Percentiles rank a stretch among this genome's conserved stretches.
These are phyloP conservation scores for Candida piceae DNA, from an alignment of 805 yeast species.

Conservation along the genomic window DNA sequence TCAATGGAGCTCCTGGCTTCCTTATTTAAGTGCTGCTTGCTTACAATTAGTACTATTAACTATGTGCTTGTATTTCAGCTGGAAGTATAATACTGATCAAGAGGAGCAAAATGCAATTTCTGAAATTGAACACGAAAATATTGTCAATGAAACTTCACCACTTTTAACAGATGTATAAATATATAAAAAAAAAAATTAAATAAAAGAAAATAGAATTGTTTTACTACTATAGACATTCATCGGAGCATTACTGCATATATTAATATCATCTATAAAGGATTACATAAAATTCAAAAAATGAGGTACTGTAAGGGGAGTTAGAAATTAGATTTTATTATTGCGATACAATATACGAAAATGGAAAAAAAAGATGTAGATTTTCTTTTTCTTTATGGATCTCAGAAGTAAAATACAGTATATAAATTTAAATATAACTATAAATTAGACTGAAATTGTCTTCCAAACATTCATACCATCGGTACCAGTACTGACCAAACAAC, in stretches of 20 bases:
- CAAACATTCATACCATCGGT: slow-evolving; percentile 91
- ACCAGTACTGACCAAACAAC: slow-evolving; percentile 90
- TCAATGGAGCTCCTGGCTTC: slow-evolving; percentile 83
- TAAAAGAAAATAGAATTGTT: too few species aligned
- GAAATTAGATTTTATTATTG: too few species aligned
- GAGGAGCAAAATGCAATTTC: slow-evolving; percentile 20
- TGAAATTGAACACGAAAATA: slow-evolving; percentile 14
- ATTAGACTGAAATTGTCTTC: slow-evolving; percentile 93
- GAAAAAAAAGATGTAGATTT: too few species aligned
- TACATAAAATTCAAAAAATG: too few species aligned
- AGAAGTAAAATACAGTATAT: too few species aligned
- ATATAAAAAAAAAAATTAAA: neutral
- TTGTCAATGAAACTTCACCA: slow-evolving; percentile 9
- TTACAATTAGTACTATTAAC: slow-evolving; percentile 57
- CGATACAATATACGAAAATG: too few species aligned
- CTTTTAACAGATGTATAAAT: slow-evolving; percentile 2
- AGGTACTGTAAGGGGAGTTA: too few species aligned
- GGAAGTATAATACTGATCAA: slow-evolving; percentile 14
- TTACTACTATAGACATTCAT: too few species aligned
- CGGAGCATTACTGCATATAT: too few species aligned
- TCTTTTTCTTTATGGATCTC: too few species aligned
- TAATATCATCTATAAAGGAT: too few species aligned
- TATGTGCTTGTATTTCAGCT: slow-evolving; percentile 54
- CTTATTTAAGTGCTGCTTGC: slow-evolving; percentile 66
- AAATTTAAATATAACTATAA: too few species aligned